Evolutionary conservation across 1,139 yeast species (phyloP).

Genomic region (Sugiyamaella castrensis): DNA sequence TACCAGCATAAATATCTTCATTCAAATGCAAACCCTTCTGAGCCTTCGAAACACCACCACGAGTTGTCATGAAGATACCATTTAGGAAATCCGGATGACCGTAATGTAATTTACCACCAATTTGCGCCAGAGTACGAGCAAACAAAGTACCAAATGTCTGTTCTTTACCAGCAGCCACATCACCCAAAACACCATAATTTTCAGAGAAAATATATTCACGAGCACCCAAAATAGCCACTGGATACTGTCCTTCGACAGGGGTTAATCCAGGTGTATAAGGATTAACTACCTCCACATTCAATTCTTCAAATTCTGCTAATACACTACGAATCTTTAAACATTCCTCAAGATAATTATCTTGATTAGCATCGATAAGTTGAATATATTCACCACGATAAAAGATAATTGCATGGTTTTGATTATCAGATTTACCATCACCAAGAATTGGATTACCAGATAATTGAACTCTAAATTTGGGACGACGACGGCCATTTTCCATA

Average conservation of each 20-base stretch:
- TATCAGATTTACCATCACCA: constrained; percentile 99
- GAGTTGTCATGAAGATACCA: constrained; percentile 89
- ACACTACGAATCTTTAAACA: constrained; percentile 97
- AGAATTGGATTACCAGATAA: constrained; percentile 97
- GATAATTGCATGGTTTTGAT: constrained; percentile 94
- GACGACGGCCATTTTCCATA: constrained; percentile 96
- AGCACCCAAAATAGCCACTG: constrained; percentile 98
- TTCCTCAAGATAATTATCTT: constrained; percentile 96
- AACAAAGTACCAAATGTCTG: constrained; percentile 98
- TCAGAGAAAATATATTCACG: constrained; percentile 99
- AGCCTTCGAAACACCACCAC: constrained; percentile 99
- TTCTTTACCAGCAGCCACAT: constrained; percentile 99
- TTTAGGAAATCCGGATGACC: constrained; percentile 99
- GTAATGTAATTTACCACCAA: constrained; percentile 98
- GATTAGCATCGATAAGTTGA: constrained; percentile 97
- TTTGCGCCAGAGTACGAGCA: constrained; percentile 95
- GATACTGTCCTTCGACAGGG: constrained; percentile 36
- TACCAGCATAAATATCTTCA: constrained; percentile 99
- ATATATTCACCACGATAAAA: constrained; percentile 99
- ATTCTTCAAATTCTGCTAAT: constrained; percentile 95
- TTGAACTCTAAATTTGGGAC: constrained; percentile 97
- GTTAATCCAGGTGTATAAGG: constrained; percentile 47
- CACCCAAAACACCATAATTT: constrained; percentile 98
- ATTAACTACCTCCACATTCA: constrained; percentile 55
- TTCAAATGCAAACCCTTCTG: constrained; percentile 97